These are phyloP conservation scores for Epichloe glyceriae DNA, from an alignment of 2,329 filamentous ascomycete species.

Conservation along the genomic window DNA sequence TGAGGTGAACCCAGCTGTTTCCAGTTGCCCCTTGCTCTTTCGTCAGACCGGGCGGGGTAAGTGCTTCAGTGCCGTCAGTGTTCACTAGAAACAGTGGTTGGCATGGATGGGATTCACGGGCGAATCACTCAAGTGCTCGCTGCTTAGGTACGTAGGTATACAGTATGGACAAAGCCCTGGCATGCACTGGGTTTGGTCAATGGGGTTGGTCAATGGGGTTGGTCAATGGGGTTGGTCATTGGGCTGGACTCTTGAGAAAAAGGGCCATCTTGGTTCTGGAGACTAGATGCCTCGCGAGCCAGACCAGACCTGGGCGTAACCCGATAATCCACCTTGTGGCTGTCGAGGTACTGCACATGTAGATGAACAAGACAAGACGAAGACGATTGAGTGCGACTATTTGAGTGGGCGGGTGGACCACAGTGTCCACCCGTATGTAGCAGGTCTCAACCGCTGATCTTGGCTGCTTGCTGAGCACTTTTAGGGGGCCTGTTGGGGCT, in stretches of 20 bases:
- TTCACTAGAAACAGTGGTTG: neutral
- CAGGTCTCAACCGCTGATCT: neutral
- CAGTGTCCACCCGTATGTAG: neutral
- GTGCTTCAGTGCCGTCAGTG: slow-evolving; percentile 20
- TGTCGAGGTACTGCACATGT: too few species aligned
- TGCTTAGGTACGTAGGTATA: neutral
- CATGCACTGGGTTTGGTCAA: neutral
- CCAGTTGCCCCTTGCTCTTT: slow-evolving; percentile 19
- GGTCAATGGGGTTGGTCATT: neutral
- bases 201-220: neutral
- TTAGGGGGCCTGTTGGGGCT: neutral
- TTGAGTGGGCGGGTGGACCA: neutral
- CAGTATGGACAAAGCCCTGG: neutral
- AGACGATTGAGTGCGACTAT: neutral
- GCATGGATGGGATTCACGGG: neutral
- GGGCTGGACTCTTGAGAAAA: neutral
- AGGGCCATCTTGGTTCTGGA: neutral
- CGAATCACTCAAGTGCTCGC: neutral
- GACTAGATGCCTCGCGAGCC: too few species aligned
- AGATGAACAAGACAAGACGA: neutral
- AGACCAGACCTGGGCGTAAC: too few species aligned
- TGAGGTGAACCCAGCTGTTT: slow-evolving; percentile 1
- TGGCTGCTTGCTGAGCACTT: neutral
- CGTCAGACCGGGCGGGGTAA: slow-evolving; percentile 34
- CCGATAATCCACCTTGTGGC: too few species aligned